Conservation (phyloP, 1,284 basidiomycete genomes). For the Flammula alnicola region DNA sequence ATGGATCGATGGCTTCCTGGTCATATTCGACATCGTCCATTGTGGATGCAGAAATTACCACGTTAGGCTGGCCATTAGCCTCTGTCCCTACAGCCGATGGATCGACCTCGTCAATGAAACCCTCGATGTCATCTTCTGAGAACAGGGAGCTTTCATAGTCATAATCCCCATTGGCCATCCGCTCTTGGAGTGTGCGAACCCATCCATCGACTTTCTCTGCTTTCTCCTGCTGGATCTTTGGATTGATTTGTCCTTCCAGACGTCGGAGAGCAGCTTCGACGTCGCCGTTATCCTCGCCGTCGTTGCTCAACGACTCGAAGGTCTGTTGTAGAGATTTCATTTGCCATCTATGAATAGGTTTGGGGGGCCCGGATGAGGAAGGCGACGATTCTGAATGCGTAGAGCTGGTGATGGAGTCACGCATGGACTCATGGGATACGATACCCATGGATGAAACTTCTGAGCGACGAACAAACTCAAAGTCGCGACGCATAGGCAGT, state of each 20-base stretch:
- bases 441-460: slow-evolving; percentile 82
- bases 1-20: slow-evolving; percentile 22
- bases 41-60: slow-evolving; percentile 14
- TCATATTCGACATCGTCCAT: slow-evolving; percentile 25
- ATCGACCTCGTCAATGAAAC: slow-evolving; percentile 25
- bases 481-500: slow-evolving; percentile 72
- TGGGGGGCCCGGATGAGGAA: slow-evolving; percentile 40
- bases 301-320: slow-evolving; percentile 74
- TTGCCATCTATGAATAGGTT: slow-evolving; percentile 76
- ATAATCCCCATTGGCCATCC: slow-evolving; percentile 65
- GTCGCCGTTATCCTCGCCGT: slow-evolving; percentile 70
- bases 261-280: slow-evolving; percentile 79
- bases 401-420: slow-evolving; percentile 44
- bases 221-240: slow-evolving; percentile 68
- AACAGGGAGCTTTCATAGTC: slow-evolving; percentile 57
- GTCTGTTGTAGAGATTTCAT: slow-evolving; percentile 63
- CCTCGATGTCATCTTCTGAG: slow-evolving; percentile 39
- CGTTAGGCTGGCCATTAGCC: slow-evolving; percentile 13
- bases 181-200: slow-evolving; percentile 73
- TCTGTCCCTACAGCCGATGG: slow-evolving; percentile 12
- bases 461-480: slow-evolving; percentile 74
- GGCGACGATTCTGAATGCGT: slow-evolving; percentile 44
- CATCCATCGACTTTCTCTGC: slow-evolving; percentile 80
- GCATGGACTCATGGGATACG: slow-evolving; percentile 59
- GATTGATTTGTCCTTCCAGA: slow-evolving; percentile 84